phyloP scores from a whole-genome alignment of 805 yeast species.

The Nakazawaea pomicola region DNA sequence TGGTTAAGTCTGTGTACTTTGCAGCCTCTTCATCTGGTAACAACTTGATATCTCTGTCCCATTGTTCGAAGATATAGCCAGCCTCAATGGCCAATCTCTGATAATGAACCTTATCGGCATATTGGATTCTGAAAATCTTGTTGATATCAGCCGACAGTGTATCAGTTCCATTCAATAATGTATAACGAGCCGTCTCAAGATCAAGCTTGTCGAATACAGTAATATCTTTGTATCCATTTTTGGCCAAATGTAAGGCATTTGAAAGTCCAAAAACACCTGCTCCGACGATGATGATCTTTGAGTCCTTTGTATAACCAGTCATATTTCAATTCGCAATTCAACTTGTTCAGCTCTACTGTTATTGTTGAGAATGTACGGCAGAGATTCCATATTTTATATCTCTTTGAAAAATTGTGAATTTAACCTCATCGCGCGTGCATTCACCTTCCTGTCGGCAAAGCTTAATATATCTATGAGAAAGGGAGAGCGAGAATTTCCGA shows the following conservation, averaged over 20 bases:
- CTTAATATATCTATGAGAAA: too few relatives aligned
- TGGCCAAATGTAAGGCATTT: slow-evolving; percentile 37
- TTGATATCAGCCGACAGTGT: slow-evolving; percentile 36
- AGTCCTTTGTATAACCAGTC: slow-evolving; percentile 16
- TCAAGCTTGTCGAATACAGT: slow-evolving; percentile 34
- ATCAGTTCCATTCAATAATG: slow-evolving; percentile 32
- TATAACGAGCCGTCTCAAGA: slow-evolving; percentile 22
- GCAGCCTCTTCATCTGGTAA: slow-evolving; percentile 19
- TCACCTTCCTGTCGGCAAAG: too few relatives aligned
- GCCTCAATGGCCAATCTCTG: slow-evolving; percentile 25
- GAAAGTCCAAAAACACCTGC: slow-evolving; percentile 53
- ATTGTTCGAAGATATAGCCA: slow-evolving; percentile 17
- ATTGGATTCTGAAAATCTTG: slow-evolving; percentile 33
- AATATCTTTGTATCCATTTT: slow-evolving; percentile 30
- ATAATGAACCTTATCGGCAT: slow-evolving; percentile 32
- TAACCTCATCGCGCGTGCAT: too few relatives aligned
- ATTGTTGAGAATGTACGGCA: too few relatives aligned
- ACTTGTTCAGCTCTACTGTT: too few relatives aligned
- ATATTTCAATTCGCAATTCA: too few relatives aligned
- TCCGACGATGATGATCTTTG: slow-evolving; percentile 40
- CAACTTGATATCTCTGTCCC: slow-evolving; percentile 18
- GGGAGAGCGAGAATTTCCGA: too few relatives aligned
- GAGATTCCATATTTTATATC: too few relatives aligned
- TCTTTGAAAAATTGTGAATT: too few relatives aligned
- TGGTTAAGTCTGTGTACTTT: slow-evolving; percentile 15